These are phyloP conservation scores for Fusarium sp. DNA, from an alignment of 2,329 filamentous ascomycete species.

Conservation along the genomic window DNA sequence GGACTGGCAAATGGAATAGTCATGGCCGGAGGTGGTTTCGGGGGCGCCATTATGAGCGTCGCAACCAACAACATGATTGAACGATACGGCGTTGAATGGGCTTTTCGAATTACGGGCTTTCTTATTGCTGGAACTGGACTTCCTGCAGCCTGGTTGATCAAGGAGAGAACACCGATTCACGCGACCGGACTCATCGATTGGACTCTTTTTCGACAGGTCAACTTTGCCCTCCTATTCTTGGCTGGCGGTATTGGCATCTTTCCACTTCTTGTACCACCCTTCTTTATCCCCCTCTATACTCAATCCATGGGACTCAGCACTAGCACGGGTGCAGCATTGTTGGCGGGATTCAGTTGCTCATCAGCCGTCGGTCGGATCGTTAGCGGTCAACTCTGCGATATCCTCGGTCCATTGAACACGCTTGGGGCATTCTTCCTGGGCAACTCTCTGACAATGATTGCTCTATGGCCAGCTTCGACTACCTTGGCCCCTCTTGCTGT, in stretches of 20 bases:
- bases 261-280: conserved; percentile 70
- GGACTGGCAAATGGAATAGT: conserved; percentile 68
- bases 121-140: conserved; percentile 64
- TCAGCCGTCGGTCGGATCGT: conserved; percentile 68
- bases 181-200: conserved; percentile 59
- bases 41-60: conserved; percentile 65
- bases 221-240: conserved; percentile 65
- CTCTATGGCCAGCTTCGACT: conserved; percentile 70
- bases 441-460: conserved; percentile 68
- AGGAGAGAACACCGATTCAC: conserved; percentile 52
- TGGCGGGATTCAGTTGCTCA: conserved; percentile 71
- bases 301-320: conserved; percentile 65
- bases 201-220: conserved; percentile 63
- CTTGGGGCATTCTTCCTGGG: conserved; percentile 63
- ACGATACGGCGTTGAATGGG: conserved; percentile 60
- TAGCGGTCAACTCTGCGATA: conserved; percentile 66
- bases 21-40: conserved; percentile 66
- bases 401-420: conserved; percentile 66
- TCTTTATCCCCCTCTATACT: conserved; percentile 69
- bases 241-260: conserved; percentile 68
- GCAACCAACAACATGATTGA: conserved; percentile 61
- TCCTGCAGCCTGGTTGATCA: conserved; percentile 66
- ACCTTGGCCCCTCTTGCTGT: conserved; percentile 64
- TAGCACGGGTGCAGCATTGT: conserved; percentile 64
- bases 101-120: conserved; percentile 65